A percentile compares a stretch with the other conserved stretches of the same genome.
Evolutionary conservation across 2,329 filamentous ascomycete genomes (phyloP).

Genomic region (Podosphaera fusca): DNA sequence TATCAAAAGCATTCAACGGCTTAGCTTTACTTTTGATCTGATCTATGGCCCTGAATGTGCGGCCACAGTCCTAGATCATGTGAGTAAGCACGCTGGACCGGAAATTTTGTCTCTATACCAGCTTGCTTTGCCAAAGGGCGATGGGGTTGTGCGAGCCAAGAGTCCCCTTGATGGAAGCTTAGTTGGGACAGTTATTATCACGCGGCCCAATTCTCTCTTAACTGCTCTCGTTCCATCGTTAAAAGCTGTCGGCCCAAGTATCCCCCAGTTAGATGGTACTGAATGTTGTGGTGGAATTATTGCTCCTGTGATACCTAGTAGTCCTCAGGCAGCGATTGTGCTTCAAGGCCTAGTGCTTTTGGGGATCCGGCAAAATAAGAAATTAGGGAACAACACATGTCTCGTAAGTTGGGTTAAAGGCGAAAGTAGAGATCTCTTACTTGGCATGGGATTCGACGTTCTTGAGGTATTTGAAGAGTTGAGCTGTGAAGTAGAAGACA

Average conservation of each 20-base stretch:
- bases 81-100: conserved; percentile 37
- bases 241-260: conserved; percentile 13
- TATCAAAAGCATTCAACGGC: conserved; percentile 27
- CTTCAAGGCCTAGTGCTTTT: conserved; percentile 41
- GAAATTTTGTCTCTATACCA: conserved; percentile 44
- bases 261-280: not conserved
- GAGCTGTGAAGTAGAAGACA: conserved; percentile 26
- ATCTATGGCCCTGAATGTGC: conserved; percentile 39
- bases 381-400: conserved; percentile 31
- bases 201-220: conserved; percentile 32
- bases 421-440: conserved; percentile 33
- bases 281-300: conserved; percentile 31
- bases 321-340: conserved; percentile 37
- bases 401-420: conserved; percentile 27
- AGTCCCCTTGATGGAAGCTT: conserved; percentile 35
- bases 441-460: conserved; percentile 59
- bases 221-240: conserved; percentile 38
- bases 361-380: conserved; percentile 41
- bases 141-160: conserved; percentile 42
- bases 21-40: conserved; percentile 36
- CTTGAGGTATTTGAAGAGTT: conserved; percentile 67
- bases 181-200: conserved; percentile 41
- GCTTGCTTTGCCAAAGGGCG: conserved; percentile 34
- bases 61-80: conserved; percentile 36
- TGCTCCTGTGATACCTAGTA: conserved; percentile 39